Base-by-base conservation (phyloP, 306 rosid species). In the Corylus avellana region DNA sequence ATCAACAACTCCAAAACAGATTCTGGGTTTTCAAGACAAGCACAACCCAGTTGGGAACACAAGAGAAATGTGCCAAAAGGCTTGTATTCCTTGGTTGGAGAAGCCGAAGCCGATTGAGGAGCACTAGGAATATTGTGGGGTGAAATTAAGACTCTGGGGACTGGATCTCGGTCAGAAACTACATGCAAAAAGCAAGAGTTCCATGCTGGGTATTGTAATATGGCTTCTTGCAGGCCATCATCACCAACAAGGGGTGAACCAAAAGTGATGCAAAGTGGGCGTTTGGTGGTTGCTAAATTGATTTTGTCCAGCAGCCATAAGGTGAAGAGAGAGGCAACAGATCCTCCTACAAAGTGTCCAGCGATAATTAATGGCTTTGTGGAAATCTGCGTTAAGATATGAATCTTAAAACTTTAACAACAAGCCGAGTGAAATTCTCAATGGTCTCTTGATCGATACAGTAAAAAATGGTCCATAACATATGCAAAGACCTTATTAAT, bases 51-150 rank as follows among this genome's bases (percentile, higher is more conserved):
- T 62, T 82, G 78, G 2, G 87, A 89, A 76, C 88, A 84, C 7
- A 93, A n/a, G 0, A 94, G 83, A 73, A 89, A 88, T 72, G 90
- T 92, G 39, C 98, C 98, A 10, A 92, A 94, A 14, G 97, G 92
- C 70, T 67, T 50, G 70, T 90, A 87, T 2, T 0, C 59, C 18
- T 0, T 7, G 25, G 66, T 50, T 1, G 44, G 8, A 39, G 47
- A 37, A 35, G 4, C 69, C 42, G 47, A 37, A 35, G 4, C 69
- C 42, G 9, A 11, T n/a, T 4, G 22, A 29, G 32, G 22, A 49
- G 14, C 27, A 16, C 25, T 7, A 6, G 73, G 29, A 1, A n/a
- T n/a, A n/a, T 20, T 49, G 20, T n/a, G 20, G 20, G 27, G 1
- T 17, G 57, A 27, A 10, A 72, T 29, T 42, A 81, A 80, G 58